Evolutionary conservation across 2,329 filamentous ascomycete genomes (phyloP).

Genomic region (Fusarium oxysporum): DNA sequence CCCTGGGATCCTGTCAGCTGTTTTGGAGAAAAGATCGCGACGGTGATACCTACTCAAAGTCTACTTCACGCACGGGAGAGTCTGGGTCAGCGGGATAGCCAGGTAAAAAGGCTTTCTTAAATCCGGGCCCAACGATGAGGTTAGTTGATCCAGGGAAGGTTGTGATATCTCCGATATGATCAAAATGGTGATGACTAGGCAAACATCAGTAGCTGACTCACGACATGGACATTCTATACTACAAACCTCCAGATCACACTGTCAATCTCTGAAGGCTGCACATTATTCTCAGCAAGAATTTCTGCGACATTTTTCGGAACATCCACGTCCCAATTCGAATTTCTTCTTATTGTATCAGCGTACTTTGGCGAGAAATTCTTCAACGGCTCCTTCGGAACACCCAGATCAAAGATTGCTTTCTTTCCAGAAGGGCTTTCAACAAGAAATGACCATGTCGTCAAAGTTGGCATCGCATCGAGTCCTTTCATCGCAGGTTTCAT

Average conservation of each 20-base stretch:
- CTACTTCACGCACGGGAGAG: slow-evolving; percentile 12
- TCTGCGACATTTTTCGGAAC: slow-evolving; percentile 23
- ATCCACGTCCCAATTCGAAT: background rate
- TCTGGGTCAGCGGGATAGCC: slow-evolving; percentile 14
- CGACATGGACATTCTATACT: accelerated
- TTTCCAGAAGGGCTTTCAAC: slow-evolving; percentile 9
- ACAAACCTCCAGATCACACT: slow-evolving; percentile 33
- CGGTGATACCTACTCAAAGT: background rate
- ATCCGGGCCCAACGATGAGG: slow-evolving; percentile 27
- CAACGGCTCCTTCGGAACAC: slow-evolving; percentile 12
- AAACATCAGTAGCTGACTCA: background rate
- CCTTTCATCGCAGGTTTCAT: slow-evolving; percentile 10
- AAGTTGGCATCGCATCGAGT: background rate
- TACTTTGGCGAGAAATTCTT: slow-evolving; percentile 2
- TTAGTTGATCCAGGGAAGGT: slow-evolving; percentile 23
- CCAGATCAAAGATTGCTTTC: slow-evolving; percentile 26
- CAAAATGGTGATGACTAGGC: slow-evolving; percentile 23
- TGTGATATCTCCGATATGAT: slow-evolving; percentile 28
- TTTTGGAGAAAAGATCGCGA: accelerated
- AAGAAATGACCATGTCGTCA: slow-evolving; percentile 22
- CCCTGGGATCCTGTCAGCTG: background rate
- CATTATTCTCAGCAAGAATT: background rate
- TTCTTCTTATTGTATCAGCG: background rate
- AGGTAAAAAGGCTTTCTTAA: slow-evolving; percentile 25
- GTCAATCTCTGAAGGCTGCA: slow-evolving; percentile 1